These are phyloP conservation scores for Gaillardinia entomophila DNA, from an alignment of 805 yeast species.

Conservation along the genomic window DNA sequence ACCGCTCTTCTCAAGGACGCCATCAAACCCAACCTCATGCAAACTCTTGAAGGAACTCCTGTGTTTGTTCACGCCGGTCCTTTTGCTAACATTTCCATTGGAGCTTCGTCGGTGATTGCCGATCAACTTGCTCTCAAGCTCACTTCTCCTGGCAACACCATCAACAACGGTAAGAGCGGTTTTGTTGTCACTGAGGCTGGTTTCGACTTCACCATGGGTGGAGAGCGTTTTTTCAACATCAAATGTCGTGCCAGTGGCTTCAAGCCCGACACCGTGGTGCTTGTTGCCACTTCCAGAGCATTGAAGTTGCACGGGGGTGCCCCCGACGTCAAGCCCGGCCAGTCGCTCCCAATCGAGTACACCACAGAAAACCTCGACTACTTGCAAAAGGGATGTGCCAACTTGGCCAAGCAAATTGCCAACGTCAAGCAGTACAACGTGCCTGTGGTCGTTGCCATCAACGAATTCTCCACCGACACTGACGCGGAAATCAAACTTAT, in stretches of 20 bases:
- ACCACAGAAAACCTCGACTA: conserved; percentile 73
- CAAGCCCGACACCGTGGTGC: conserved; percentile 82
- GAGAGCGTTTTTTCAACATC: conserved; percentile 93
- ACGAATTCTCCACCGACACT: conserved; percentile 79
- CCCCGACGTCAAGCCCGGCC: conserved; percentile 93
- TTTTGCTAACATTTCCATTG: conserved; percentile 94
- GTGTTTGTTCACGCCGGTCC: conserved; percentile 98
- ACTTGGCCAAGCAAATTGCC: conserved; percentile 83
- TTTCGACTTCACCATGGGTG: conserved; percentile 98
- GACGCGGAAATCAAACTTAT: conserved; percentile 75
- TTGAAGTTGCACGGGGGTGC: conserved; percentile 96
- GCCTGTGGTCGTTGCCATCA: conserved; percentile 93
- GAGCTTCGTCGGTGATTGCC: conserved; percentile 92
- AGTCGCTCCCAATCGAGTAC: conserved; percentile 77
- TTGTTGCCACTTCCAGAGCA: conserved; percentile 96
- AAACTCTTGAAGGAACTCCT: conserved; percentile 95
- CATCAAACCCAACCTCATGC: conserved; percentile 94
- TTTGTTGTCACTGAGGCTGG: conserved; percentile 97
- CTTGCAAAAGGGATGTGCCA: conserved; percentile 75
- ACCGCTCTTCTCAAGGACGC: conserved; percentile 95
- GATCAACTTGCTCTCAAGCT: conserved; percentile 89
- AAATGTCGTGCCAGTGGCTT: conserved; percentile 91
- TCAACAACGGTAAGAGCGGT: conserved; percentile 50
- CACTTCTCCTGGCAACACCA: conserved; percentile 48
- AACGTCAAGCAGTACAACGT: conserved; percentile 81